Conservation (phyloP, 306 rosid genomes). For the Cucumis melo region DNA sequence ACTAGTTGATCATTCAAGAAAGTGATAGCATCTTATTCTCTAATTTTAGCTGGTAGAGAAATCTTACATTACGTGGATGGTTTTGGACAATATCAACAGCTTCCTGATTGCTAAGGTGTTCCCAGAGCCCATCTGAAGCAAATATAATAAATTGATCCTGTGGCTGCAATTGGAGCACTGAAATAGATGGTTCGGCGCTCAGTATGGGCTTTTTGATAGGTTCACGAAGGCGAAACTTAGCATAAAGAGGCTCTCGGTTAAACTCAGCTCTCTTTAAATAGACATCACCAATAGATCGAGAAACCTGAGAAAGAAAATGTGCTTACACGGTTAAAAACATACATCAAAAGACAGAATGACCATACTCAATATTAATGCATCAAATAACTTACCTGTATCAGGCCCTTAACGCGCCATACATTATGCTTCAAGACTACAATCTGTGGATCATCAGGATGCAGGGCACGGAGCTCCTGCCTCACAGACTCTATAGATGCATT, state of each 20-base stretch:
- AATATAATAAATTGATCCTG: slow-evolving; percentile 50
- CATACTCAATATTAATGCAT: not conserved
- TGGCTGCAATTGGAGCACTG: slow-evolving; percentile 33
- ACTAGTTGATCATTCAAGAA: not conserved
- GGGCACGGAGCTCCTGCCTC: slow-evolving; percentile 46
- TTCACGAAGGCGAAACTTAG: slow-evolving; percentile 42
- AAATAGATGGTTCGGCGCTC: slow-evolving; percentile 46
- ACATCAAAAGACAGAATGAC: not conserved
- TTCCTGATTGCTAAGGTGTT: slow-evolving; percentile 55
- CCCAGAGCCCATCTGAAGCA: slow-evolving; percentile 67
- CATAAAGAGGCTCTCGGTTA: slow-evolving; percentile 45
- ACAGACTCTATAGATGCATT: slow-evolving; percentile 43
- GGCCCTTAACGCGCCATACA: slow-evolving; percentile 56
- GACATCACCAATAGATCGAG: slow-evolving; percentile 52
- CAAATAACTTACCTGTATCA: slow-evolving; percentile 32
- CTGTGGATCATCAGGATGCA: slow-evolving; percentile 43
- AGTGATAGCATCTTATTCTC: not conserved
- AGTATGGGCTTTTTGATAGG: slow-evolving; percentile 36
- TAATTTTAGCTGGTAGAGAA: not conserved
- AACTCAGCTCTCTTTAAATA: slow-evolving; percentile 55
- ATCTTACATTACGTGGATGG: slow-evolving; percentile 38
- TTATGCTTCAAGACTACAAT: slow-evolving; percentile 53
- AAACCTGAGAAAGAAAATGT: slow-evolving; percentile 21
- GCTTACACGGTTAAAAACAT: not conserved
- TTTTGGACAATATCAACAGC: slow-evolving; percentile 56